These are phyloP conservation scores for Fulvia fulva DNA, from an alignment of 2,329 filamentous ascomycete genomes.

Conservation along the genomic window DNA sequence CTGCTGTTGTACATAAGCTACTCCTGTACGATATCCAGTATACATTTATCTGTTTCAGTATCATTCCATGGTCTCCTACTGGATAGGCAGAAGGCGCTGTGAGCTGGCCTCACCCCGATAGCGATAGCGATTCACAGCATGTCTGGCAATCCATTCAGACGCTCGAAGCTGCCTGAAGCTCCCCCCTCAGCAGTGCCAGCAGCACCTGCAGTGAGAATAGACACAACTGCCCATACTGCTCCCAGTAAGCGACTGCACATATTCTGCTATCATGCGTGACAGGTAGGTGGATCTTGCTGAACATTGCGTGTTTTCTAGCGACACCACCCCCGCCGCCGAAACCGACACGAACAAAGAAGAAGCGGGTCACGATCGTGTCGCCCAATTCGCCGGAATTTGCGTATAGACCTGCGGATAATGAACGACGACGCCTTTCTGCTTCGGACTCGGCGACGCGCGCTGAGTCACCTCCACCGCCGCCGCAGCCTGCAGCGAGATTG, in stretches of 20 bases:
- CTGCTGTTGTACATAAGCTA: not conserved
- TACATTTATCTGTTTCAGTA: not conserved
- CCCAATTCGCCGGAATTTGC: slow-evolving; percentile 25
- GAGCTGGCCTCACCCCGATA: slow-evolving; percentile 3
- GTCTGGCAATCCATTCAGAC: slow-evolving; percentile 34
- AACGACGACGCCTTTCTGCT: slow-evolving; percentile 15
- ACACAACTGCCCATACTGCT: slow-evolving; percentile 3
- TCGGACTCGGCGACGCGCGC: slow-evolving; percentile 14
- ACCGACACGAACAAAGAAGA: slow-evolving; percentile 27
- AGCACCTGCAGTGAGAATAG: slow-evolving; percentile 12
- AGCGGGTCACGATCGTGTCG: slow-evolving; percentile 29
- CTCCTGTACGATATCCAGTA: not conserved
- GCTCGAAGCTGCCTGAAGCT: slow-evolving; percentile 20
- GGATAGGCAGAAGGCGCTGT: not conserved
- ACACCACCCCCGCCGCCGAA: slow-evolving; percentile 8
- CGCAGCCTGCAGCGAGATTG: slow-evolving; percentile 5
- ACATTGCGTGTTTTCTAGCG: slow-evolving; percentile 20
- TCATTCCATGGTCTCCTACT: not conserved
- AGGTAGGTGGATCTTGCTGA: slow-evolving; percentile 20
- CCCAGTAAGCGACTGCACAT: slow-evolving; percentile 22
- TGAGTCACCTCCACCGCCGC: slow-evolving; percentile 16
- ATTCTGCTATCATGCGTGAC: not conserved
- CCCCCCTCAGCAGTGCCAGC: slow-evolving; percentile 9
- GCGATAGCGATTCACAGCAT: too few species aligned
- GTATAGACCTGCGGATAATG: slow-evolving; percentile 7